These are phyloP conservation scores for Lentinula sp. DNA, from an alignment of 768 basidiomycete species.

Conservation along the genomic window DNA sequence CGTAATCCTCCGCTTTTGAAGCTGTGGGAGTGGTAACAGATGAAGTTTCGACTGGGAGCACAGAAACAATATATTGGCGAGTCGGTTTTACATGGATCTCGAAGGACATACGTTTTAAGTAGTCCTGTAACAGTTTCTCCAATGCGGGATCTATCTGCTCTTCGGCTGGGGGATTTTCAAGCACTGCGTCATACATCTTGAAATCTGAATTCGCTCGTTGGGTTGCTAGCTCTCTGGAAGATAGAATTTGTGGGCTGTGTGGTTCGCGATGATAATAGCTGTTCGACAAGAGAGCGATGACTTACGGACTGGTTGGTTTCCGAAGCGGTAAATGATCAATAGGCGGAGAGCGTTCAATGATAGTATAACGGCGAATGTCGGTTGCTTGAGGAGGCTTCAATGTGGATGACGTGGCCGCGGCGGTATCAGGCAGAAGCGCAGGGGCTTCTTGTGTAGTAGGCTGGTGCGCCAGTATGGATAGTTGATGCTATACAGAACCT, in stretches of 20 bases:
- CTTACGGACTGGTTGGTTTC: conserved; percentile 36
- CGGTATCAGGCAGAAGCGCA: background rate
- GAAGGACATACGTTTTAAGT: conserved; percentile 47
- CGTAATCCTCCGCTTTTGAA: conserved; percentile 50
- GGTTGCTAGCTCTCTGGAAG: conserved; percentile 39
- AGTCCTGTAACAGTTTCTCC: conserved; percentile 75
- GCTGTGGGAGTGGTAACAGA: conserved; percentile 5
- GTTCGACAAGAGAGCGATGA: background rate
- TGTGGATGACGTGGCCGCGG: background rate
- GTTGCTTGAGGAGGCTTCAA: background rate
- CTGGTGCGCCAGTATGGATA: conserved; percentile 45
- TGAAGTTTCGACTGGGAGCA: conserved; percentile 15
- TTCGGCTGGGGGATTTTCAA: conserved; percentile 18
- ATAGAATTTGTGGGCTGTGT: conserved; percentile 49
- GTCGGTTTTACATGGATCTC: background rate
- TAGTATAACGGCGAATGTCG: background rate
- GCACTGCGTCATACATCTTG: conserved; percentile 71
- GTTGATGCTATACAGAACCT: conserved; percentile 38
- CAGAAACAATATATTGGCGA: conserved; percentile 4
- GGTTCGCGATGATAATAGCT: background rate
- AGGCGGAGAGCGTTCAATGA: background rate
- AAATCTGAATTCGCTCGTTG: conserved; percentile 34
- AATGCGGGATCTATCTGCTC: conserved; percentile 50
- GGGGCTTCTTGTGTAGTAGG: conserved; percentile 15
- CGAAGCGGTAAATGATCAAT: background rate